A percentile compares a stretch with the other conserved stretches of the same genome.
Evolutionary conservation across 1,284 basidiomycete genomes (phyloP).

Genomic region (Cryptococcus depauperatus): DNA sequence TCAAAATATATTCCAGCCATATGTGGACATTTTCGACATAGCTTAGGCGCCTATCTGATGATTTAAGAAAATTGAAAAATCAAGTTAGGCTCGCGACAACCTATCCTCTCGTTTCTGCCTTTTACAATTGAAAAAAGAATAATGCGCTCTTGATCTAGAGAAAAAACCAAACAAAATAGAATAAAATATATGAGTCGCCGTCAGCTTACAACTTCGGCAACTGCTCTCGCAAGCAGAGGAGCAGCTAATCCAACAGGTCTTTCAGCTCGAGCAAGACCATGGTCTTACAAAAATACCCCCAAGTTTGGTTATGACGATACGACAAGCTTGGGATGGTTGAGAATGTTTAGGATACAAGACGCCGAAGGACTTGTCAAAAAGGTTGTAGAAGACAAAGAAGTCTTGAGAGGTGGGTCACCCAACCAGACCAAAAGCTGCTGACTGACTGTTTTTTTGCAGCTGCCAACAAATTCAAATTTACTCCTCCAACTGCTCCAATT

Average conservation of each 20-base stretch:
- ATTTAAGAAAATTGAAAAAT: too few species aligned
- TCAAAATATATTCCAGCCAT: too few species aligned
- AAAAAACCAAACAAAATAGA: too few species aligned
- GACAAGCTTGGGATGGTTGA: constrained; percentile 58
- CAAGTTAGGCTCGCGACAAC: too few species aligned
- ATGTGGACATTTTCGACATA: too few species aligned
- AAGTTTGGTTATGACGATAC: constrained; percentile 54
- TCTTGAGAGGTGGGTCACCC: constrained; percentile 61
- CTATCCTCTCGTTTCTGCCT: too few species aligned
- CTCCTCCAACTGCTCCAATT: constrained; percentile 54
- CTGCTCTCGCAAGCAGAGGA: background rate
- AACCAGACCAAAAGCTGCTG: constrained; percentile 59
- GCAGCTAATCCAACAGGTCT: background rate
- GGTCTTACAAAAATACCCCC: constrained; percentile 10
- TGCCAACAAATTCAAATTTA: constrained; percentile 55
- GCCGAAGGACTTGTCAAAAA: constrained; percentile 64
- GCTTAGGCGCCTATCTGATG: too few species aligned
- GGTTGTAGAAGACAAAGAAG: constrained; percentile 74
- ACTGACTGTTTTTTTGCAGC: constrained; percentile 48
- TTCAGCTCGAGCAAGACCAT: constrained; percentile 1
- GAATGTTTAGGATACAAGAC: constrained; percentile 61
- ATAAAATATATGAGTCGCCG: too few species aligned
- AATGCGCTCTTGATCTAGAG: too few species aligned
- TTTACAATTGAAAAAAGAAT: too few species aligned
- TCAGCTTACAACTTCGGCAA: background rate